Evolutionary conservation across 306 rosid species (phyloP), one percentile per base, ranked within the genome.

Genomic region (Amphicarpaea edgeworthii): DNA sequence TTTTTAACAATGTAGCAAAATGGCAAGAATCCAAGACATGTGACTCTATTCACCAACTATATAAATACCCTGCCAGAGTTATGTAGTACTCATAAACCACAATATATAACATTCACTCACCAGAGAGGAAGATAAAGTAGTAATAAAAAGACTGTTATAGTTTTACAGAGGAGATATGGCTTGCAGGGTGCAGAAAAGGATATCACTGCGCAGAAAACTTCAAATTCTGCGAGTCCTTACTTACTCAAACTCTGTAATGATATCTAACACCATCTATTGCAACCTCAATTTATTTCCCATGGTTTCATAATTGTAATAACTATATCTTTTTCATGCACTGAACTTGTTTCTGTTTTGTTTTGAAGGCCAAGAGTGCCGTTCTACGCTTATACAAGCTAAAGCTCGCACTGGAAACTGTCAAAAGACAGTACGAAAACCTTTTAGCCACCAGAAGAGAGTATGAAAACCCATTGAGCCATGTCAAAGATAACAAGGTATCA

Each of bases 201-300:
- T 84, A 40, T 50, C 85, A 53, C 49, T 85, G 47, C 92, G 91
- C 77, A 84, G 90, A 83, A 90, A 88, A 81, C 85, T 88, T 76
- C 92, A 73, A 68, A 83, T 86, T 79, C 85, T 60, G 54, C 85
- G 85, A 73, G 76, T 83, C 38, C 89, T 83, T 59, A 45, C 77
- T 69, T 81, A 62, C 68, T 58, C 85, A 62, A 84, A 85, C 72
- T 77, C 90, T 66, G 90, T 88, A 88, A 78, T 72, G 30, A 57
- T 23, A 38, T 68, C 58, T 68, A 74, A 43, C 64, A 14, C 61
- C 49, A 41, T 41, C 26, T 64, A 21, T 32, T 12, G 6, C 8
- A 45, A 19, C 14, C 49, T 4, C 34, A 23, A 7, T 59, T 70
- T 73, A 47, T 62, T 23, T 23, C 68, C 12, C 63, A 3, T 53